Conservation (phyloP, 192 early-diverging fungal genomes). For the Pecoramyces ruminantium region DNA sequence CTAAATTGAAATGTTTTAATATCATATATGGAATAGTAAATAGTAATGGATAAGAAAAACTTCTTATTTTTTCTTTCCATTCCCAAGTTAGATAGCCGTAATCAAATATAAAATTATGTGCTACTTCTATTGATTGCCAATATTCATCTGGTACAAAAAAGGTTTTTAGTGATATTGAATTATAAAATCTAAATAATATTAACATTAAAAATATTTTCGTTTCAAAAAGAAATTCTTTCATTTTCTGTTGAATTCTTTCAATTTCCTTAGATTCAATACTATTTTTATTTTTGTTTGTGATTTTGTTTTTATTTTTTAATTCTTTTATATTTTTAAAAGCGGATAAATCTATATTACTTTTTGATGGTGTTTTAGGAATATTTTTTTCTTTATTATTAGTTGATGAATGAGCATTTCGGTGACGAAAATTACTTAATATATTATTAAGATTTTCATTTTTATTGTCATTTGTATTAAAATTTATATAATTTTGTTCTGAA, state of each 20-base stretch:
- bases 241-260: neutral
- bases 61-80: conserved; percentile 67
- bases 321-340: neutral
- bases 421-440: neutral
- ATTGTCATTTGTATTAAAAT: neutral
- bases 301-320: neutral
- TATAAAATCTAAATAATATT: conserved; percentile 39
- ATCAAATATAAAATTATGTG: conserved; percentile 69
- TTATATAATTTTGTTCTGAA: neutral
- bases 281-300: neutral
- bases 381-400: neutral
- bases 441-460: neutral
- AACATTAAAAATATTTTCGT: conserved; percentile 6
- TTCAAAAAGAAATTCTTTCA: neutral
- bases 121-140: conserved; percentile 92
- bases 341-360: neutral
- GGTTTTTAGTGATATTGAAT: conserved; percentile 44
- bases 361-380: neutral
- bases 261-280: neutral
- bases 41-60: conserved; percentile 64
- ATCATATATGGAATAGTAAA: conserved; percentile 64
- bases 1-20: conserved; percentile 37
- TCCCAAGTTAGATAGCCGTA: conserved; percentile 89
- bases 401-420: neutral
- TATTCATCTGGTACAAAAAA: conserved; percentile 90